A percentile compares a stretch with the other conserved stretches of the same genome.
Evolutionary conservation across 352 stramenopile species (phyloP).

Genomic region (Globisporangium paddicum): DNA sequence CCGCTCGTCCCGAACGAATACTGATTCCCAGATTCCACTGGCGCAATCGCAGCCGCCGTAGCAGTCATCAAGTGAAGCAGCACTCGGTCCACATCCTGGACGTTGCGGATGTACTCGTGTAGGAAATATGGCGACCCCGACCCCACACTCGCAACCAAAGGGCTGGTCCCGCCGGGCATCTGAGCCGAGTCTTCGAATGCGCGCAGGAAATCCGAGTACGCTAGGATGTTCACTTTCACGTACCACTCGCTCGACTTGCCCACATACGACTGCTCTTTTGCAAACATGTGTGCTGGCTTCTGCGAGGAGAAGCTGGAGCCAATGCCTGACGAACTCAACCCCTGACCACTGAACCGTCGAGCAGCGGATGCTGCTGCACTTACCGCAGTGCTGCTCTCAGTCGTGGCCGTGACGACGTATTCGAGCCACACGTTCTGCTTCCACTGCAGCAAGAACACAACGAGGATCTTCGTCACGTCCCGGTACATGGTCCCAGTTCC

Average conservation of each 20-base stretch:
- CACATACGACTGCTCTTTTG: slow-evolving; percentile 31
- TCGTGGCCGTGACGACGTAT: slow-evolving; percentile 79
- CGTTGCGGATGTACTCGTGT: slow-evolving; percentile 79
- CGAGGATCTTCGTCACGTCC: slow-evolving; percentile 59
- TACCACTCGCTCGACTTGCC: slow-evolving; percentile 74
- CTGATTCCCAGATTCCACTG: slow-evolving; percentile 36
- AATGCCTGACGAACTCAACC: slow-evolving; percentile 5
- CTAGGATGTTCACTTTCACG: slow-evolving; percentile 83
- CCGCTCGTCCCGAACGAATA: slow-evolving; percentile 65
- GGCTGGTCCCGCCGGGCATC: slow-evolving; percentile 8
- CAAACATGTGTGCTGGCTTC: slow-evolving; percentile 28
- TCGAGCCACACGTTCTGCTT: slow-evolving; percentile 89
- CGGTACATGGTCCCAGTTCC: slow-evolving; percentile 9
- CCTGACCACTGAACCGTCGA: slow-evolving; percentile 9
- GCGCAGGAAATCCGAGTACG: slow-evolving; percentile 75
- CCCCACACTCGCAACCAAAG: neutral
- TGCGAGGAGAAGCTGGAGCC: slow-evolving; percentile 15
- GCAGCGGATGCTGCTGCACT: neutral
- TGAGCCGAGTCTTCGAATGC: slow-evolving; percentile 70
- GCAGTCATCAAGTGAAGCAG: slow-evolving; percentile 82
- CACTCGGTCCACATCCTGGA: slow-evolving; percentile 84
- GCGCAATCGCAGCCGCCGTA: slow-evolving; percentile 39
- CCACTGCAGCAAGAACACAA: slow-evolving; percentile 86
- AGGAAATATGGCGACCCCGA: slow-evolving; percentile 41
- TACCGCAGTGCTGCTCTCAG: slow-evolving; percentile 21